These are phyloP conservation scores for Isatis tinctoria DNA, from an alignment of 345 rosid species.

Conservation along the genomic window DNA sequence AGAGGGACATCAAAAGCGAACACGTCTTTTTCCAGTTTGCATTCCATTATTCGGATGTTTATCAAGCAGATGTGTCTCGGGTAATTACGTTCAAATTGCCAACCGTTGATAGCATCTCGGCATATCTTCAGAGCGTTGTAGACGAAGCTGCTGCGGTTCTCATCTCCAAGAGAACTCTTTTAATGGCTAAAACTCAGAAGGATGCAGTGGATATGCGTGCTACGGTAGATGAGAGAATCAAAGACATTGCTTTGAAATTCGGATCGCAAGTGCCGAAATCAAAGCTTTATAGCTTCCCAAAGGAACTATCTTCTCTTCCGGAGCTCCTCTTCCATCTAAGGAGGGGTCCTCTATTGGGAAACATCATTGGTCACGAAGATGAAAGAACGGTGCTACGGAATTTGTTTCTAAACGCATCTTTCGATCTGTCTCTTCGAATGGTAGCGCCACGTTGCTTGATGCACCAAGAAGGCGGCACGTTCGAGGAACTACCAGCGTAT, in stretches of 20 bases:
- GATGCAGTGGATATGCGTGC: constrained; percentile 71
- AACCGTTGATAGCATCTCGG: constrained; percentile 80
- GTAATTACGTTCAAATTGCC: constrained; percentile 80
- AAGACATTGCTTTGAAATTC: constrained; percentile 73
- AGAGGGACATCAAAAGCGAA: constrained; percentile 71
- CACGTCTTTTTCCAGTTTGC: constrained; percentile 77
- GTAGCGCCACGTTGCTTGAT: constrained; percentile 89
- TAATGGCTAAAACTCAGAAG: constrained; percentile 59
- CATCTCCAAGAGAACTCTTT: constrained; percentile 83
- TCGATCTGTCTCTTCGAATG: constrained; percentile 93
- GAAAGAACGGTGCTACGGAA: constrained; percentile 86
- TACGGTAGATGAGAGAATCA: constrained; percentile 87
- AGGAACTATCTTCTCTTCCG: constrained; percentile 71
- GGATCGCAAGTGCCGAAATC: constrained; percentile 84
- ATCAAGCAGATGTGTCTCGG: constrained; percentile 84
- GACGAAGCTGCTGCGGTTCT: constrained; percentile 86
- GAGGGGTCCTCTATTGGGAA: constrained; percentile 91
- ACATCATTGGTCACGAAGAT: constrained; percentile 96
- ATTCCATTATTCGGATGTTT: constrained; percentile 67
- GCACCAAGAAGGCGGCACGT: constrained; percentile 97
- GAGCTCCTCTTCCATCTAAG: constrained; percentile 90
- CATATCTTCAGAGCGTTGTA: constrained; percentile 78
- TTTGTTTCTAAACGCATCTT: constrained; percentile 85
- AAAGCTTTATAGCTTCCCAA: constrained; percentile 77
- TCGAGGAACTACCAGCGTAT: constrained; percentile 91